phyloP scores from a whole-genome alignment of 805 yeast species.

The Ogataea ramenticola region DNA sequence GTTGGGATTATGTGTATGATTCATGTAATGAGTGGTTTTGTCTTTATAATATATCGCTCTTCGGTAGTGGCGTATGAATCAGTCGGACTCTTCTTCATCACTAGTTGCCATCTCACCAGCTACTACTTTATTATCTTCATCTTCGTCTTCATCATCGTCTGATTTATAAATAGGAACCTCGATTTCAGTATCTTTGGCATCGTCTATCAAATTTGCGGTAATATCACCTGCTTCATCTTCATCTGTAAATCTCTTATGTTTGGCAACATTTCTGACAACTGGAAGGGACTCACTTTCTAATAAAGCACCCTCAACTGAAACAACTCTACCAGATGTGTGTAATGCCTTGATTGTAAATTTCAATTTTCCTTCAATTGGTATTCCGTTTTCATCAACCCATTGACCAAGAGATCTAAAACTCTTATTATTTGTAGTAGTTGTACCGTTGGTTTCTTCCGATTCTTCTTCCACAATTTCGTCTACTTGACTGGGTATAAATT shows the following conservation, averaged over 20 bases:
- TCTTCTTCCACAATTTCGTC: conserved; percentile 38
- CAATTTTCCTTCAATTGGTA: conserved; percentile 75
- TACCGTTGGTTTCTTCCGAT: conserved; percentile 15
- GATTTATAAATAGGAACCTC: conserved; percentile 17
- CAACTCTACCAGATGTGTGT: conserved; percentile 71
- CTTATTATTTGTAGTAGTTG: conserved; percentile 12
- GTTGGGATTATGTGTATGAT: too few relatives aligned
- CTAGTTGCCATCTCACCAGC: conserved; percentile 17
- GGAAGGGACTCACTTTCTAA: conserved; percentile 48
- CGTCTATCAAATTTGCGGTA: conserved; percentile 1
- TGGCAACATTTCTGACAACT: conserved; percentile 29
- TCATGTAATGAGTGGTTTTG: too few relatives aligned
- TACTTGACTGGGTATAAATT: conserved; percentile 70
- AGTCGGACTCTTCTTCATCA: conserved; percentile 12
- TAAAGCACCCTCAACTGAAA: conserved; percentile 85
- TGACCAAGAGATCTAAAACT: conserved; percentile 63
- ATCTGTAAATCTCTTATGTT: conserved; percentile 35
- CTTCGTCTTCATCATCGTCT: conserved; percentile 16
- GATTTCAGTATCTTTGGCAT: conserved; percentile 11
- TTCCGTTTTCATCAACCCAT: conserved; percentile 77
- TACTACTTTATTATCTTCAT: conserved; percentile 20
- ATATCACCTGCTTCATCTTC: conserved; percentile 2
- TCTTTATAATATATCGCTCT: background rate
- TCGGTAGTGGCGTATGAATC: background rate
- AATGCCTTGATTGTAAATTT: conserved; percentile 67